A percentile compares a stretch with the other conserved stretches of the same genome.
These are phyloP conservation scores for Paecilomyces fulvus DNA, from an alignment of 2,329 filamentous ascomycete species.

Conservation along the genomic window DNA sequence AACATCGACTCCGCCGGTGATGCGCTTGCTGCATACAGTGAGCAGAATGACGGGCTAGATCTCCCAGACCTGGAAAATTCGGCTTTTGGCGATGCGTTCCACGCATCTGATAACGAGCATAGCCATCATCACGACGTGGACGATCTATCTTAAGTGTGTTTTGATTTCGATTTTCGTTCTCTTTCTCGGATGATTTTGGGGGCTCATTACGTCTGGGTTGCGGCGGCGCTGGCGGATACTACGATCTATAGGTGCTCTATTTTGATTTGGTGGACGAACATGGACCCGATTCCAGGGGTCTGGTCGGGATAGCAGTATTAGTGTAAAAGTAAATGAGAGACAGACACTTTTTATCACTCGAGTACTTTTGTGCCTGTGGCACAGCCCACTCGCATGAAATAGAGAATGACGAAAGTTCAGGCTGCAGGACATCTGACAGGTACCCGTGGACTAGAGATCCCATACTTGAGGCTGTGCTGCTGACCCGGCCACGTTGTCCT, in stretches of 20 bases:
- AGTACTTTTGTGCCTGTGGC: background rate
- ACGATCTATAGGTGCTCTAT: background rate
- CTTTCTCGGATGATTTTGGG: background rate
- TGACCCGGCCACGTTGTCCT: background rate
- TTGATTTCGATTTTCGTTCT: background rate
- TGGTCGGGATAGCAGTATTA: background rate
- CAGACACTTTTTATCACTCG: background rate
- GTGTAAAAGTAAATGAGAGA: background rate
- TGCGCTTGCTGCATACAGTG: constrained; percentile 59
- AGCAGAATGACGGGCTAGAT: constrained; percentile 45
- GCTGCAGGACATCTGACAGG: background rate
- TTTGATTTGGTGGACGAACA: background rate
- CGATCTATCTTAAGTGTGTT: constrained; percentile 26
- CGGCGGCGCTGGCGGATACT: background rate
- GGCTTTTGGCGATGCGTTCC: constrained; percentile 77
- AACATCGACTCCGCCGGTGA: constrained; percentile 60
- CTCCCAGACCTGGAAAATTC: constrained; percentile 65
- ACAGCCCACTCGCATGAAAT: background rate
- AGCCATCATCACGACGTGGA: constrained; percentile 33
- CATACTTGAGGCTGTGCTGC: background rate
- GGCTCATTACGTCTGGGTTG: background rate
- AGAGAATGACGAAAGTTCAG: background rate
- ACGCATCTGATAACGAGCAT: constrained; percentile 44
- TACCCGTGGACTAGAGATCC: background rate
- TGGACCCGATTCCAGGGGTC: background rate